Percentiles rank a stretch among this genome's conserved stretches.
These are phyloP conservation scores for Hymenoscyphus scutula DNA, from an alignment of 2,329 filamentous ascomycete species.

Conservation along the genomic window DNA sequence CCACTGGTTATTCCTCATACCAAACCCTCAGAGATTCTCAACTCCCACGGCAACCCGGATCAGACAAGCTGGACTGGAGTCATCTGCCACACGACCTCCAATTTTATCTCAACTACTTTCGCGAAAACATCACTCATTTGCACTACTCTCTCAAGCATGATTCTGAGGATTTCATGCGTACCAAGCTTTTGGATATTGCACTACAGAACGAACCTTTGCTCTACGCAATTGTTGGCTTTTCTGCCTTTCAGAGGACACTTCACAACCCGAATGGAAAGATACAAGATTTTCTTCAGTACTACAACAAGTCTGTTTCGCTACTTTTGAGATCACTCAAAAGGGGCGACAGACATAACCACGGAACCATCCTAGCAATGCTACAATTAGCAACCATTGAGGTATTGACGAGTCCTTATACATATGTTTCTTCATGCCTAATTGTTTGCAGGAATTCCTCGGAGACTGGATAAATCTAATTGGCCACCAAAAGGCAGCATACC, in stretches of 20 bases:
- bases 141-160: slow-evolving; percentile 80
- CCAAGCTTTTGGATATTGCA: slow-evolving; percentile 68
- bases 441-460: slow-evolving; percentile 77
- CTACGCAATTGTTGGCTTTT: slow-evolving; percentile 83
- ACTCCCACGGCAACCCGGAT: slow-evolving; percentile 20
- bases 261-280: slow-evolving; percentile 69
- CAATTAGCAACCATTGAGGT: slow-evolving; percentile 94
- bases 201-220: slow-evolving; percentile 76
- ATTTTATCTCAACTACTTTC: slow-evolving; percentile 76
- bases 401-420: slow-evolving; percentile 26
- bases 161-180: slow-evolving; percentile 69
- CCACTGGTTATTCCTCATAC: slow-evolving; percentile 30
- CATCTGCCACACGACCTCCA: slow-evolving; percentile 68
- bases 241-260: slow-evolving; percentile 81
- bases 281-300: slow-evolving; percentile 80
- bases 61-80: slow-evolving; percentile 46
- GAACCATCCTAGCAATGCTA: slow-evolving; percentile 81
- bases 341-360: slow-evolving; percentile 67
- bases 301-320: slow-evolving; percentile 80
- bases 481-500: slow-evolving; percentile 85
- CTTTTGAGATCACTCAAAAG: slow-evolving; percentile 70
- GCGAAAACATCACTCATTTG: slow-evolving; percentile 72
- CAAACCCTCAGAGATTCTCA: slow-evolving; percentile 17
- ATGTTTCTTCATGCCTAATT: slow-evolving; percentile 12
- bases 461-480: slow-evolving; percentile 94